Base-by-base conservation (phyloP, 257 asterid genomes). In the Solanum peruvianum region DNA sequence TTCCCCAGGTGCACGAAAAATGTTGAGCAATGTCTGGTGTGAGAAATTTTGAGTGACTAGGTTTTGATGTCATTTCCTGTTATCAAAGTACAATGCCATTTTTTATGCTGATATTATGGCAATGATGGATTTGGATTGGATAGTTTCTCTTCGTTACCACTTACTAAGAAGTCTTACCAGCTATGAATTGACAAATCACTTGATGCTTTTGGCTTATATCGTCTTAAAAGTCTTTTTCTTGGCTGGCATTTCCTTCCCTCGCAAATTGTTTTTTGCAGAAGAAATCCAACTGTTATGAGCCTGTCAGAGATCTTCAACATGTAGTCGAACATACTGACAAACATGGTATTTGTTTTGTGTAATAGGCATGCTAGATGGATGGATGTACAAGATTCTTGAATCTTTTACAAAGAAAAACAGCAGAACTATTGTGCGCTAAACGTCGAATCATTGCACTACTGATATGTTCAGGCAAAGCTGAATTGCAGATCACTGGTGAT, bases 301-400 rank as follows among this genome's bases (percentile, higher is more conserved):
- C 83, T 8, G 39, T 42, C 14, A 25, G 84, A 45, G 45, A 25
- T 45, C 41, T 44, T 78, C 64, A 44, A 8, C 29, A 77, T 77
- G 37, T 77, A n/a, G 60, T 14, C 64, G 18, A 44, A 25, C 62
- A 44, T 29, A 44, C 62, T 44, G 64, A 78, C 41, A 45, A 44
- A 15, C 27, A 37, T 45, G 39, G 8, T 52, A 52, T 20, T 39
- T 88, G 6, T 49, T 72, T 69, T 66, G 41, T 76, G 64, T 77
- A 83, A 80, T 95, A 97, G 99, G 99, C 77, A 93, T 97, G 99
- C 94, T 97, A 78, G 99, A 95, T 90, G 93, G 93, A 94, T 97
- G 99, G 99, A 95, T 95, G 98, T 92, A 87, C 92, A 92, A 95
- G 88, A 83, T 95, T 87, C 83, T 95, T 76, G 98, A 94, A 90